Percentiles rank a stretch among this genome's conserved stretches.
These are phyloP conservation scores for Cornus suecica DNA, from an alignment of 148 eudicot species.

Conservation along the genomic window DNA sequence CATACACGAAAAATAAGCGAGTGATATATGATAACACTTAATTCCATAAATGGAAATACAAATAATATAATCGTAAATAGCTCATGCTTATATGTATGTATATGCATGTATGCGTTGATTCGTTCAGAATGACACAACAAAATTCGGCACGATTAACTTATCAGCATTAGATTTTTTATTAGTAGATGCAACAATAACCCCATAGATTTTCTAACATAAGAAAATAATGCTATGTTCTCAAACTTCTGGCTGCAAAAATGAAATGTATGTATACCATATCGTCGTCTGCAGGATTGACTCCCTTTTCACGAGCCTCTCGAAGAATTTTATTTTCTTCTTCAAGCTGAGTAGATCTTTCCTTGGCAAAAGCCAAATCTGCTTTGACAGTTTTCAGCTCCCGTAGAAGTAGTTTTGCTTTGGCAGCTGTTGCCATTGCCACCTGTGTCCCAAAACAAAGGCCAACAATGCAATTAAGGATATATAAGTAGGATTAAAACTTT, in stretches of 20 bases:
- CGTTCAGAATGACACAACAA: neutral
- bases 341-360: conserved; percentile 80
- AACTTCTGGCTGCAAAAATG: neutral
- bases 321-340: conserved; percentile 89
- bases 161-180: neutral
- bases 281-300: conserved; percentile 81
- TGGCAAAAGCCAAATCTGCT: conserved; percentile 93
- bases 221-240: conserved; percentile 1
- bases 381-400: conserved; percentile 91
- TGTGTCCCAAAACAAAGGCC: conserved; percentile 35
- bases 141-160: neutral
- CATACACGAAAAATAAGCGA: neutral
- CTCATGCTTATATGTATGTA: neutral
- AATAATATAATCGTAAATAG: too few relatives aligned
- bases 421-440: conserved; percentile 99
- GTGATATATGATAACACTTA: neutral
- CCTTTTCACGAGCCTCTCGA: conserved; percentile 75
- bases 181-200: neutral
- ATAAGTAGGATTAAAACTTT: neutral
- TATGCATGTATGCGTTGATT: neutral
- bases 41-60: neutral
- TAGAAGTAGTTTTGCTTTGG: conserved; percentile 92
- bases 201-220: neutral
- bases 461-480: conserved; percentile 12
- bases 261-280: conserved; percentile 61